Conservation (phyloP, 176 grass and related monocot genomes). For the Oryza meyeriana region DNA sequence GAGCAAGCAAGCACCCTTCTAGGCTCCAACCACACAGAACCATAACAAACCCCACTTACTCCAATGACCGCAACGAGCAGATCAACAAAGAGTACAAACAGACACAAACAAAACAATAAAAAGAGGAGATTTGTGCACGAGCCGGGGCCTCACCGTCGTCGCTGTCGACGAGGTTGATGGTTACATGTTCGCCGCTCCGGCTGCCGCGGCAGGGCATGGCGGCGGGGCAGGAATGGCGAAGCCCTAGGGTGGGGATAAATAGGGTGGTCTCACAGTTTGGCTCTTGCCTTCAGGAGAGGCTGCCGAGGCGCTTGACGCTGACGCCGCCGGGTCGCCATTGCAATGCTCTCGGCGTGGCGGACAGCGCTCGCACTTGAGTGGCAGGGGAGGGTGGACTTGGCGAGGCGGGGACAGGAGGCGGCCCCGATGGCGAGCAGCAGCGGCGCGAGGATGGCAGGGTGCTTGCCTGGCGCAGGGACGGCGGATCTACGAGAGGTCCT, state of each 20-base stretch:
- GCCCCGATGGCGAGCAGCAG: too few relatives aligned
- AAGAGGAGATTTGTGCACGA: too few relatives aligned
- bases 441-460: too few relatives aligned
- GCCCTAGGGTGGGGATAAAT: not conserved
- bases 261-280: not conserved
- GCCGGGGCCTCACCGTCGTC: conserved; percentile 21
- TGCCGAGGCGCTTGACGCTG: too few relatives aligned
- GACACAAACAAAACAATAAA: not conserved
- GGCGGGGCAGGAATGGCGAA: not conserved
- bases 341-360: too few relatives aligned
- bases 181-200: not conserved
- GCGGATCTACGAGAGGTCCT: too few relatives aligned
- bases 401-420: too few relatives aligned
- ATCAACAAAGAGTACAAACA: not conserved
- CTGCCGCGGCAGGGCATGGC: not conserved
- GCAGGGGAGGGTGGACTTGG: too few relatives aligned
- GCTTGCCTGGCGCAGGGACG: too few relatives aligned
- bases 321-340: too few relatives aligned
- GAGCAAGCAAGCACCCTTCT: not conserved
- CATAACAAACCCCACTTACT: not conserved
- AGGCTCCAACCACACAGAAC: not conserved
- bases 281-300: not conserved
- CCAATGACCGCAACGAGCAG: not conserved
- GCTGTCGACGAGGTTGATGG: conserved; percentile 42
- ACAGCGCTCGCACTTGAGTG: too few relatives aligned